phyloP scores from a whole-genome alignment of 495 filamentous ascomycete species.

The Aspergillus carlsbadensis region DNA sequence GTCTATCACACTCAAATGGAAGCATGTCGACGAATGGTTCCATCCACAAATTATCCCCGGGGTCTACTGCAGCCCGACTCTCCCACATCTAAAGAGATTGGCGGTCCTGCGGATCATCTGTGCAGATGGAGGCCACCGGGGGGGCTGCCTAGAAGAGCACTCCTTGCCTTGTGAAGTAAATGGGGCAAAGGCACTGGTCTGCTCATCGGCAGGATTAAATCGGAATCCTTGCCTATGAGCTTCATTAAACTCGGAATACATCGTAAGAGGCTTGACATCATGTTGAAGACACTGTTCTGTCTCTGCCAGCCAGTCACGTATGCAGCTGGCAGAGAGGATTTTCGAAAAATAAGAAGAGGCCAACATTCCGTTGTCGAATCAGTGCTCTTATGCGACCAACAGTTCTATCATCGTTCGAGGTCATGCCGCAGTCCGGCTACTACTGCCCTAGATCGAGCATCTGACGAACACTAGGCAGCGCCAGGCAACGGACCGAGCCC shows the following conservation, averaged over 20 bases:
- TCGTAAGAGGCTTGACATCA: constrained; percentile 36
- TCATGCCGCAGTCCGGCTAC: constrained; percentile 25
- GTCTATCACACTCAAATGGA: constrained; percentile 22
- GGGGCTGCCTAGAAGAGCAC: constrained; percentile 20
- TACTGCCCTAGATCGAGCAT: constrained; percentile 21
- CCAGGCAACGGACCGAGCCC: constrained; percentile 15
- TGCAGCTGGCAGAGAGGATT: constrained; percentile 8
- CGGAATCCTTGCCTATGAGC: constrained; percentile 18
- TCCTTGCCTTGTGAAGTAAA: constrained; percentile 15
- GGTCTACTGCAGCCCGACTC: constrained; percentile 7
- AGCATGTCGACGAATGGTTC: constrained; percentile 18
- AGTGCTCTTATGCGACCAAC: constrained; percentile 28
- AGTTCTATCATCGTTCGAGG: constrained; percentile 18
- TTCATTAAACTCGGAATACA: constrained; percentile 30
- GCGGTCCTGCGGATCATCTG: constrained; percentile 35
- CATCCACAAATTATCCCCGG: constrained; percentile 8
- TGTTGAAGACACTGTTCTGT: constrained; percentile 18
- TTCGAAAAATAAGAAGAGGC: constrained; percentile 13
- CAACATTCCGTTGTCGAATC: constrained; percentile 30
- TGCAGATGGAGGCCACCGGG: constrained; percentile 18
- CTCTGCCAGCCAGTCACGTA: constrained; percentile 20
- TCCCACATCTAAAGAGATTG: constrained; percentile 30
- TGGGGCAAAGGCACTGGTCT: constrained; percentile 13
- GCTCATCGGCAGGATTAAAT: constrained; percentile 23
- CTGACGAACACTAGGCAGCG: constrained; percentile 28